Evolutionary conservation across 106 monocot genomes (phyloP).

Genomic region (Acorus gramineus): DNA sequence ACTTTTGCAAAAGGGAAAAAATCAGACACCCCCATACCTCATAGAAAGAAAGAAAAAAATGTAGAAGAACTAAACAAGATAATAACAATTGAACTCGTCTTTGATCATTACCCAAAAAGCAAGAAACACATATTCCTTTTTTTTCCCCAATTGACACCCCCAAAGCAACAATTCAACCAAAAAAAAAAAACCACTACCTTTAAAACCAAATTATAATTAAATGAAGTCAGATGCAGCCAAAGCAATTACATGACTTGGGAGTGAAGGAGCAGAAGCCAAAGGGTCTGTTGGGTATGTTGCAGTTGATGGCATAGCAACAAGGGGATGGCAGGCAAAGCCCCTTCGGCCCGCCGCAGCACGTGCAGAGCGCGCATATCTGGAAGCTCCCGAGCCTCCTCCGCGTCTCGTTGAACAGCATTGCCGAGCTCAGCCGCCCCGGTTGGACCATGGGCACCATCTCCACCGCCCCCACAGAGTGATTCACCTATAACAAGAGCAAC

Average conservation of each 20-base stretch:
- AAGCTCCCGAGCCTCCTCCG: conserved; percentile 59
- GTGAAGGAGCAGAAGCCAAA: conserved; percentile 93
- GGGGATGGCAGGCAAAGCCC: conserved; percentile 80
- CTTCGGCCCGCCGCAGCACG: conserved; percentile 80
- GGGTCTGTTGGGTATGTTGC: conserved; percentile 95
- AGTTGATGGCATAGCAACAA: conserved; percentile 95
- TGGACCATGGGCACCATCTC: conserved; percentile 14
- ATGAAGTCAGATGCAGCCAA: conserved; percentile 54
- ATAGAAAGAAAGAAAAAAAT: too few relatives aligned
- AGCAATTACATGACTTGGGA: conserved; percentile 79
- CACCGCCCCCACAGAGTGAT: neutral
- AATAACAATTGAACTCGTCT: too few relatives aligned
- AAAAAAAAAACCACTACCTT: too few relatives aligned
- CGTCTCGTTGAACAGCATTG: conserved; percentile 12
- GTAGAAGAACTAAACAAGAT: too few relatives aligned
- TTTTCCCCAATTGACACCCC: too few relatives aligned
- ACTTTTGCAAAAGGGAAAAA: too few relatives aligned
- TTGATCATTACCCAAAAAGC: too few relatives aligned
- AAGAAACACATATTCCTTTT: too few relatives aligned
- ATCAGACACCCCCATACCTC: too few relatives aligned
- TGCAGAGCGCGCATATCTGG: conserved; percentile 85
- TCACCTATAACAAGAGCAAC: neutral
- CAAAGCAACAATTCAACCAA: too few relatives aligned
- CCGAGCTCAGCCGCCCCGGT: neutral
- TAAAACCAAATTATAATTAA: too few relatives aligned